phyloP scores from a whole-genome alignment of 441 rosid genomes.

The Daphne laureola region DNA sequence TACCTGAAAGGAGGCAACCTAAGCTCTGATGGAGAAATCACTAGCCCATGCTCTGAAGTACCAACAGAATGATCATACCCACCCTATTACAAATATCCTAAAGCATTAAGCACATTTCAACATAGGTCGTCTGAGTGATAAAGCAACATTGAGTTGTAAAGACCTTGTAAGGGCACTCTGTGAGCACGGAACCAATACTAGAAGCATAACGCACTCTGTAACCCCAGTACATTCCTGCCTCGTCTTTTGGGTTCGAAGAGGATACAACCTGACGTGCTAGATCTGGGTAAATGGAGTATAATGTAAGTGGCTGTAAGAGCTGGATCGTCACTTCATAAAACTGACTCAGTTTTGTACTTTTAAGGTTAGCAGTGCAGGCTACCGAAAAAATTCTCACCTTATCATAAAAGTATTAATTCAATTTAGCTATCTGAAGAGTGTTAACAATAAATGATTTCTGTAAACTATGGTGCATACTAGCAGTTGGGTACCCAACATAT shows the following conservation, averaged over 20 bases:
- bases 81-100: constrained; percentile 41
- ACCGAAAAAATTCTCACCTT: no score
- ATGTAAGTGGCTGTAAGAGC: background rate
- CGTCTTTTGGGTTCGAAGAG: constrained; percentile 68
- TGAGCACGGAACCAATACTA: constrained; percentile 59
- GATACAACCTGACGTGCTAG: constrained; percentile 55
- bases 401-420: no score
- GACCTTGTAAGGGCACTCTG: constrained; percentile 63
- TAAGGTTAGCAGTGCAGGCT: constrained; percentile 7
- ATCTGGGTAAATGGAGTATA: constrained; percentile 44
- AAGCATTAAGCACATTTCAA: constrained; percentile 4
- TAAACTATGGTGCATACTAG: no score
- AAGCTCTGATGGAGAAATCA: constrained; percentile 61
- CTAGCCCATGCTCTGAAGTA: constrained; percentile 89
- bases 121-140: background rate
- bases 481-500: no score
- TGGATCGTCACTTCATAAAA: no score
- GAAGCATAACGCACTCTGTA: constrained; percentile 92
- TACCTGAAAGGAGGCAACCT: constrained; percentile 69
- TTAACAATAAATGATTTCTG: background rate
- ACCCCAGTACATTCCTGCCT: constrained; percentile 84
- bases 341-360: background rate
- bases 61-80: constrained; percentile 90
- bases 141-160: constrained; percentile 4
- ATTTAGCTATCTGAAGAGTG: no score